A percentile compares a stretch with the other conserved stretches of the same genome.
phyloP scores from a whole-genome alignment of 805 yeast species.

The Huiozyma naganishii region DNA sequence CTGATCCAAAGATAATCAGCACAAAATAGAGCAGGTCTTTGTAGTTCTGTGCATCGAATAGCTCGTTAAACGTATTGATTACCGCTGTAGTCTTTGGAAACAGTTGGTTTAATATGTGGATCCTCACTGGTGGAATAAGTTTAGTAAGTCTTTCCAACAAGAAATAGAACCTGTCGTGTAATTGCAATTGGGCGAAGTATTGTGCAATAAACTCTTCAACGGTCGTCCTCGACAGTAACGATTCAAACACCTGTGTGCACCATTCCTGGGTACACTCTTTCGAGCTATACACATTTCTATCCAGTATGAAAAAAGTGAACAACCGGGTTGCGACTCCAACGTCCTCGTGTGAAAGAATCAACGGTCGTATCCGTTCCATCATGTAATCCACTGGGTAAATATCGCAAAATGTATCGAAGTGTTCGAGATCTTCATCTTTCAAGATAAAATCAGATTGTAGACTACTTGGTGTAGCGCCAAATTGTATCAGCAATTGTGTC shows the following conservation, averaged over 20 bases:
- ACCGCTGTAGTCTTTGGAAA: slow-evolving; percentile 3
- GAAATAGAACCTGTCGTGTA: slow-evolving; percentile 12
- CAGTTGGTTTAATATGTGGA: slow-evolving; percentile 7
- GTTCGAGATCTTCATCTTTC: neutral
- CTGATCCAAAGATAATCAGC: slow-evolving; percentile 17
- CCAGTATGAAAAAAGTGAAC: slow-evolving; percentile 19
- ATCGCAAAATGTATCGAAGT: slow-evolving; percentile 12
- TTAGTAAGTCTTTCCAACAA: slow-evolving; percentile 17
- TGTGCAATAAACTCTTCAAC: no score
- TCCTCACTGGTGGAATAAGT: slow-evolving; percentile 12
- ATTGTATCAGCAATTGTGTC: slow-evolving; percentile 6
- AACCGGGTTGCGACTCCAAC: slow-evolving; percentile 1
- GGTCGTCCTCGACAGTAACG: neutral
- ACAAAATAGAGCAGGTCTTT: slow-evolving; percentile 19
- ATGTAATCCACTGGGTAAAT: slow-evolving; percentile 15
- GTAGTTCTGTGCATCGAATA: slow-evolving; percentile 13
- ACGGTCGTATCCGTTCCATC: slow-evolving; percentile 2
- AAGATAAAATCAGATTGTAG: neutral
- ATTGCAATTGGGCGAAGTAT: slow-evolving; percentile 3
- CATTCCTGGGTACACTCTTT: slow-evolving; percentile 8
- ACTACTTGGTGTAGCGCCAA: slow-evolving; percentile 10
- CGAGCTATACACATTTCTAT: slow-evolving; percentile 20
- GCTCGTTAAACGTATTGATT: slow-evolving; percentile 11
- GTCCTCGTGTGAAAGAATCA: neutral
- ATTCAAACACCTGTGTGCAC: slow-evolving; percentile 6